phyloP scores from a whole-genome alignment of 2,329 filamentous ascomycete species.

The Ascocoryne sarcoides region DNA sequence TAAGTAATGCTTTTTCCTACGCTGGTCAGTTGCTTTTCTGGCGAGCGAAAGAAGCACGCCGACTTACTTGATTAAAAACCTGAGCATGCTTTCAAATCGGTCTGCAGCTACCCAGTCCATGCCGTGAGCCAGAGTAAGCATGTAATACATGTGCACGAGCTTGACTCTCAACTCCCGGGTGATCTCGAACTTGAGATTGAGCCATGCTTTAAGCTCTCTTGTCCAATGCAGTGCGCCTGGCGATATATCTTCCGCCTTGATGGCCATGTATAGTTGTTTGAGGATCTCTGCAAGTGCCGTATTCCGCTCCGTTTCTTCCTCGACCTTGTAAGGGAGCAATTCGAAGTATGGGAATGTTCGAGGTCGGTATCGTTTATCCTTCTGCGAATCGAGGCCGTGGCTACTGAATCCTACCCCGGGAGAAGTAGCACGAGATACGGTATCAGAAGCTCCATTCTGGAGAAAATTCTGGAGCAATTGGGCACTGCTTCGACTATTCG shows the following conservation, averaged over 20 bases:
- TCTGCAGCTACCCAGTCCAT: constrained; percentile 75
- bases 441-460: constrained; percentile 36
- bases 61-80: constrained; percentile 82
- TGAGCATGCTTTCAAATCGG: constrained; percentile 93
- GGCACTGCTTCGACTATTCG: constrained; percentile 24
- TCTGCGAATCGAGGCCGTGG: constrained; percentile 40
- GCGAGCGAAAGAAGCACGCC: too few relatives aligned
- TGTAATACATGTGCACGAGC: constrained; percentile 87
- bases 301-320: constrained; percentile 70
- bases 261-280: constrained; percentile 84
- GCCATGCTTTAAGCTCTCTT: constrained; percentile 88
- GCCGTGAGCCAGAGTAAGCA: constrained; percentile 82
- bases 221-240: constrained; percentile 96
- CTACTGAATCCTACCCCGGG: constrained; percentile 56
- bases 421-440: constrained; percentile 78
- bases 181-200: constrained; percentile 95
- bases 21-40: too few relatives aligned
- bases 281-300: constrained; percentile 77
- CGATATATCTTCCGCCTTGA: constrained; percentile 88
- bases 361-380: constrained; percentile 61
- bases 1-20: constrained; percentile 88
- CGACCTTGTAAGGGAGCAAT: constrained; percentile 81
- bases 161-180: constrained; percentile 73
- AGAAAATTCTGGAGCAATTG: constrained; percentile 22
- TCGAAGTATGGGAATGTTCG: constrained; percentile 90